Evolutionary conservation across 1,284 basidiomycete genomes (phyloP), one percentile per base, ranked within the genome.

Genomic region (Naganishia cerealis): DNA sequence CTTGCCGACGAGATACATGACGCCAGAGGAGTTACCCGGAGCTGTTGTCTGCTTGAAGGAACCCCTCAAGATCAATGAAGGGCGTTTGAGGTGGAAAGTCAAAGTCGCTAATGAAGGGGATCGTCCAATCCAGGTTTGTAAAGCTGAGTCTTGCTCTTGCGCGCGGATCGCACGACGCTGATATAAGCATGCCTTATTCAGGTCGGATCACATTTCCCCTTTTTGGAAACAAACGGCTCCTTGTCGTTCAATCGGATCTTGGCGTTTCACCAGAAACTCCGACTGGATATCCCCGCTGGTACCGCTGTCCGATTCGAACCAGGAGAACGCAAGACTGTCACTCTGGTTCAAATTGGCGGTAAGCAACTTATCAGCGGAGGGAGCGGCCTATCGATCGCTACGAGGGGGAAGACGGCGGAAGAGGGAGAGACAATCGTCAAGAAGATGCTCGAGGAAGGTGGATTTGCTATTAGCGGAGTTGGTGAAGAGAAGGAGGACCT

Each of bases 231-330:
- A 16, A 99, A 99, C 80, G 81, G 86, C 0, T 83, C 86, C 0
- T 85, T 99, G 8, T 82, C 83, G 2, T 98, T 99, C 74, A 93
- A 97, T 80, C 88, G 96, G 16, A 81, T 81, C 1, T 84, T 87
- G 66, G 86, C 93, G 0, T 89, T 94, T 69, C 93, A 87, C 75
- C 77, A 77, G 52, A 56, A 54, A n/a, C 55, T 71, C 1, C 86
- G 91, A 18, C 86, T 99, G 3, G 93, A 99, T 78, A 94, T 98
- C 61, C 83, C 94, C 0, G 89, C 96, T 0, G 95, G 80, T 3
- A 98, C 94, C 0, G 94, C 96, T 1, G 90, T 97, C 6, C 88
- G 96, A 21, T 99, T 99, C 77, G 96, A 99, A 77, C 95, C 96
- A 0, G 94, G 94, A 9, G 92, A 96, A 75, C 79, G 81, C 36